Percentiles rank a stretch among this genome's conserved stretches.
These are phyloP conservation scores for Yamadazyma aaseri DNA, from an alignment of 1,139 yeast species.

Conservation along the genomic window DNA sequence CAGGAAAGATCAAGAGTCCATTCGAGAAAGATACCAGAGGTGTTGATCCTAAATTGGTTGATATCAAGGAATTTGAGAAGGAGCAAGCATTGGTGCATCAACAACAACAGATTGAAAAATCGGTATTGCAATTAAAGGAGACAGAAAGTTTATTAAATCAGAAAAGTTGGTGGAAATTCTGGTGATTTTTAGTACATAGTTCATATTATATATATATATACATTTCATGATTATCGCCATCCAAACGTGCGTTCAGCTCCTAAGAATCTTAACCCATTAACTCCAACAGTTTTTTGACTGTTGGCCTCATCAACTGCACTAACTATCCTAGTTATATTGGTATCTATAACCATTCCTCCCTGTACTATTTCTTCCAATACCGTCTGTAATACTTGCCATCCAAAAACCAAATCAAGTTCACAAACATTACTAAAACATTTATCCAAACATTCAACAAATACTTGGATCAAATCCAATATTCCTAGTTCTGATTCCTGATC, in stretches of 20 bases:
- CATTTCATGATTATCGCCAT: conserved; percentile 33
- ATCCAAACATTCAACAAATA: conserved; percentile 92
- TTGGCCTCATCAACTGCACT: conserved; percentile 69
- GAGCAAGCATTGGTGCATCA: conserved; percentile 46
- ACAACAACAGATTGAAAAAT: conserved; percentile 37
- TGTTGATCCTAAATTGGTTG: conserved; percentile 39
- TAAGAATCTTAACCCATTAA: conserved; percentile 11
- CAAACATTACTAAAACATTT: conserved; percentile 92
- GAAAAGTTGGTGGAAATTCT: conserved; percentile 29
- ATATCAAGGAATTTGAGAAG: conserved; percentile 45
- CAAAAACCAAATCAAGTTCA: conserved; percentile 91
- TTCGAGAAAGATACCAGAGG: conserved; percentile 46
- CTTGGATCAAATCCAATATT: conserved; percentile 89
- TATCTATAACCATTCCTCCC: conserved; percentile 99
- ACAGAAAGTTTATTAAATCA: conserved; percentile 28
- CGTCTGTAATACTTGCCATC: conserved; percentile 94
- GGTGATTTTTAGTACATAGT: conserved; percentile 7
- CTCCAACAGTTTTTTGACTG: conserved; percentile 34
- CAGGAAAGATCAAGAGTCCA: conserved; percentile 68
- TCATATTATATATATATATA: conserved; percentile 5
- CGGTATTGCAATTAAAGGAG: conserved; percentile 31
- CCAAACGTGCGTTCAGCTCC: conserved; percentile 36
- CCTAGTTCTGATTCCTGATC: conserved; percentile 95
- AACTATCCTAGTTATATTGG: conserved; percentile 81
- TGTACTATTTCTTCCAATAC: conserved; percentile 91